Base-by-base conservation (phyloP, 768 basidiomycete genomes). In the Mycena albidolilacea region DNA sequence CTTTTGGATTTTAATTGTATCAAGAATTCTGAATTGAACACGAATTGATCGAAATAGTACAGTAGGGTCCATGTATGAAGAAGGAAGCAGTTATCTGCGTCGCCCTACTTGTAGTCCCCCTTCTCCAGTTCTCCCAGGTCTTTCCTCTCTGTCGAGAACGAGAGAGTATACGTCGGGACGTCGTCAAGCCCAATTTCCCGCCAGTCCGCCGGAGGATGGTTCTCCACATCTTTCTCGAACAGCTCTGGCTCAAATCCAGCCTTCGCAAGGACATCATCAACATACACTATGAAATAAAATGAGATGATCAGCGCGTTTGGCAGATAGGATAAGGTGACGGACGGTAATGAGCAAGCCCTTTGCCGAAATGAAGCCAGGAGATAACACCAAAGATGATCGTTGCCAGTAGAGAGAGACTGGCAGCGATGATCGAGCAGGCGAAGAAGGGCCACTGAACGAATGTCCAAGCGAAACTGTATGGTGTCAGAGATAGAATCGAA, bases 291-390 rank as follows among this genome's bases (percentile, higher is more conserved):
- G 35, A 17, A 21, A 21, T 21, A n/a, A 19, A 39, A 39, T n/a
- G 44, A 54, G 8, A 41, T 17, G 54, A 48, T 67, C 21, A 70
- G 54, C 46, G 43, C 7, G 48, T 37, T 46, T n/a, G 37, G 12
- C 17, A 52, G n/a, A 70, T 17, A 21, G 19, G 37, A 50, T 30
- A 8, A 7, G n/a, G 14, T 15, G 23, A 77, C 83, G 75, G 64
- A 83, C 82, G 73, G 63, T 80, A 83, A 54, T 82, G 82, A 7
- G 79, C 79, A 3, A 84, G 72, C 10, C 83, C 83, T 54, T 79
- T 80, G 44, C 79, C 83, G 72, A 84, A 84, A 64, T 81, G 80
- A 43, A 79, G 44, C 67, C 79, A 76, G 69, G 80, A 83, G 14
- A 79, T 37, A 54, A 82, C 23, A 7, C 81, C 82, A 17, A 84